Percentiles rank a stretch among this genome's conserved stretches.
phyloP scores from a whole-genome alignment of 2,329 filamentous ascomycete species.

The Fusarium piperis region DNA sequence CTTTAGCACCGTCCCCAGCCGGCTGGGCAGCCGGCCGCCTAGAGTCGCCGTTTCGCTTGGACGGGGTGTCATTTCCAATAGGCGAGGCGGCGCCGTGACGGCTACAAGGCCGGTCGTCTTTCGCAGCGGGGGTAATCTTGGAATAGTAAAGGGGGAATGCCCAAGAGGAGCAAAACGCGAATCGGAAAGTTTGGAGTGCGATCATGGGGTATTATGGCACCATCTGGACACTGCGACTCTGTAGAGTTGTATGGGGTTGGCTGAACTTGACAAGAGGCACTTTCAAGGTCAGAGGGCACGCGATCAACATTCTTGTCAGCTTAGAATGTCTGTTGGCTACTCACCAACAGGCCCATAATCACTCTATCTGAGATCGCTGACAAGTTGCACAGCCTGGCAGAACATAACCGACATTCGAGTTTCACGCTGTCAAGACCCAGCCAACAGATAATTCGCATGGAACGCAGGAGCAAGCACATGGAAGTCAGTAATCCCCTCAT shows the following conservation, averaged over 20 bases:
- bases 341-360: neutral
- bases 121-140: constrained; percentile 7
- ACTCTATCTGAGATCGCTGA: constrained; percentile 16
- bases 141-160: neutral
- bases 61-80: constrained; percentile 23
- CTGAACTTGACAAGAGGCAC: neutral
- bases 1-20: neutral
- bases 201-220: constrained; percentile 28
- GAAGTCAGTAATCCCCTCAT: constrained; percentile 29
- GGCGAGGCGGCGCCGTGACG: constrained; percentile 23
- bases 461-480: neutral
- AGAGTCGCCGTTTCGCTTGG: constrained; percentile 9
- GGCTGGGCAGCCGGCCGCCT: neutral
- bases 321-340: neutral
- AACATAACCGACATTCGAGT: neutral
- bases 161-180: neutral
- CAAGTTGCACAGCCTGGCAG: neutral
- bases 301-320: neutral
- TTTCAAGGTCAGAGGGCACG: neutral
- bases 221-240: constrained; percentile 15
- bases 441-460: neutral
- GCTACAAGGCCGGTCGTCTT: neutral
- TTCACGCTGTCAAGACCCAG: neutral
- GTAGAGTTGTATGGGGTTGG: neutral
- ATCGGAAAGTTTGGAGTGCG: constrained; percentile 20